Conservation (phyloP, 805 yeast genomes). For the Saturnispora galanensis region DNA sequence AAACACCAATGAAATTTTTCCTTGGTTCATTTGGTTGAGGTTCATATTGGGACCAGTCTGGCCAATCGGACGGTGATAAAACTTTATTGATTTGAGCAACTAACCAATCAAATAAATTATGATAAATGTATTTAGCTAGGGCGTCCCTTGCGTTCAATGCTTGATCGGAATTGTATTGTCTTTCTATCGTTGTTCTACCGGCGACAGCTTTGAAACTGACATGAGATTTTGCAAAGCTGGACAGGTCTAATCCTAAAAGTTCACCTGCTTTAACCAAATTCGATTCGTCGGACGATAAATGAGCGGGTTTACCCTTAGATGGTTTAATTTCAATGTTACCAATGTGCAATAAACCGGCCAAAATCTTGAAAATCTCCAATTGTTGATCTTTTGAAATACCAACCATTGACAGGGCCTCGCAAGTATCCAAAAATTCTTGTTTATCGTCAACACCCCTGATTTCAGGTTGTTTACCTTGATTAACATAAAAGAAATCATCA, state of each 20-base stretch:
- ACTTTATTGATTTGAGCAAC: constrained; percentile 76
- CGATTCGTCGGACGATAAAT: constrained; percentile 78
- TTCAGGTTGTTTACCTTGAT: constrained; percentile 70
- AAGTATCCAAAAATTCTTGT: constrained; percentile 65
- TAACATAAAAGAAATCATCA: constrained; percentile 67
- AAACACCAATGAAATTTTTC: constrained; percentile 81
- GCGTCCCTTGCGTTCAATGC: constrained; percentile 92
- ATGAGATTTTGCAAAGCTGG: constrained; percentile 77
- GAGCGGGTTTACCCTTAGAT: constrained; percentile 67
- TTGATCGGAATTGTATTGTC: constrained; percentile 82
- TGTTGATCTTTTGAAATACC: constrained; percentile 60
- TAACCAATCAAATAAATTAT: constrained; percentile 92
- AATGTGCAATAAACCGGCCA: constrained; percentile 83
- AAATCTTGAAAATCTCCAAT: constrained; percentile 58
- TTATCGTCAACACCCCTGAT: constrained; percentile 79
- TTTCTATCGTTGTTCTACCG: constrained; percentile 76
- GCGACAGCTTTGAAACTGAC: constrained; percentile 24
- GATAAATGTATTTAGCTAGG: constrained; percentile 88
- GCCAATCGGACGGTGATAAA: constrained; percentile 66
- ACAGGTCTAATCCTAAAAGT: constrained; percentile 69
- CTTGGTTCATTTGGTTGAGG: constrained; percentile 7
- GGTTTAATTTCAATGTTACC: constrained; percentile 88
- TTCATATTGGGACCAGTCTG: constrained; percentile 27
- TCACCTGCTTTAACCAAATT: constrained; percentile 74
- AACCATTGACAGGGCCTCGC: constrained; percentile 66